Base-by-base conservation (phyloP, 2,329 filamentous ascomycete species). In the Xylariaceae sp. region DNA sequence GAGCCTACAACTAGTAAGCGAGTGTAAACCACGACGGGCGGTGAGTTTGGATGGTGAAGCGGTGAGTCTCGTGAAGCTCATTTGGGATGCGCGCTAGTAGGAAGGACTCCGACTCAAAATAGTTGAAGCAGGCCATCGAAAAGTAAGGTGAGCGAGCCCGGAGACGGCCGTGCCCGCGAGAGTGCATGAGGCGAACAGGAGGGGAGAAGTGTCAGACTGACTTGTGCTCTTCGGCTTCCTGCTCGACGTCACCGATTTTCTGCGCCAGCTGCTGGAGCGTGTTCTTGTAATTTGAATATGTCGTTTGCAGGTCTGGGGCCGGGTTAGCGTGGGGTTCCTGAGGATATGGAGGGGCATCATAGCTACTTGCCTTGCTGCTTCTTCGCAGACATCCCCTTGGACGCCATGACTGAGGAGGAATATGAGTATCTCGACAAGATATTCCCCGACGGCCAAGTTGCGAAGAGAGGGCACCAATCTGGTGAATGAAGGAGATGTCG, bases 141-240 rank as follows among this genome's bases (percentile, higher is more conserved):
- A 28, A 33, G 54, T 44, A 44, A 44, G 48, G 31, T 41, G 33
- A 28, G 22, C 22, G 22, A 28, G 22, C 22, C 42, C 48, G 39
- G 41, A 45, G 48, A 12, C 45, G 41, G 40, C 14, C 19, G n/a
- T 17, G 40, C 31, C 34, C 40, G 34, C 34, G 43, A 46, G 45
- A 34, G 61, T 59, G 60, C 57, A 55, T 50, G 44, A 56, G 40
- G 31, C n/a, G 38, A 47, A 47, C 49, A 48, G 47, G 12, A 12
- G 33, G 16, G 31, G 50, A 51, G 46, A 47, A 31, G 54, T 31
- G 55, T 45, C 58, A 55, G 41, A 75, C 87, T 69, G 75, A 97
- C 94, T 96, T 97, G 79, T 99, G 94, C 71, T 99, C 94, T 72
- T 99, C 94, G 17, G 89, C 87, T 71, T 97, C 94, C 70, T 96